phyloP scores from a whole-genome alignment of 2,329 filamentous ascomycete species.

The Cladophialophora exuberans region DNA sequence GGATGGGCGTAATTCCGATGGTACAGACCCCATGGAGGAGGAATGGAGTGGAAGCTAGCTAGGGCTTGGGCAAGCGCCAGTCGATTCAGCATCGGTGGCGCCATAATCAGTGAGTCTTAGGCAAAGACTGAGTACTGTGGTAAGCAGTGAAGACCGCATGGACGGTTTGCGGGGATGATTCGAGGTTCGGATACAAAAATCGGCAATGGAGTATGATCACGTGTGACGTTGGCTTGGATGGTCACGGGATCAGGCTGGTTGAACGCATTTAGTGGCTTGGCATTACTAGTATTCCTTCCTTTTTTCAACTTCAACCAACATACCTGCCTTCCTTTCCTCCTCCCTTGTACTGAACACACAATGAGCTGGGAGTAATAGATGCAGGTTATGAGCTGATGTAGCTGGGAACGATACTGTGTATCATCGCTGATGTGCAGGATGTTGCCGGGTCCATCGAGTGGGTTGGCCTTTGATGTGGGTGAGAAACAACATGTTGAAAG shows the following conservation, averaged over 20 bases:
- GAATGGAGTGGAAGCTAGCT: no score
- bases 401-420: not conserved
- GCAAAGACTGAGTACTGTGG: not conserved
- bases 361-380: not conserved
- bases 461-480: no score
- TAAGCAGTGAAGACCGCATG: no score
- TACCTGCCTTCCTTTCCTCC: not conserved
- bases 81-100: not conserved
- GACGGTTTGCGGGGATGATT: slow-evolving; percentile 1
- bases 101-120: not conserved
- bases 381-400: not conserved
- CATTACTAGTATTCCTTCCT: not conserved
- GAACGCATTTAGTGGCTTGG: slow-evolving; percentile 9
- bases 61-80: not conserved
- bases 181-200: not conserved
- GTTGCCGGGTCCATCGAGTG: not conserved
- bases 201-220: slow-evolving; percentile 2
- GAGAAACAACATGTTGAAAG: no score
- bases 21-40: no score
- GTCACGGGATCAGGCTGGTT: not conserved
- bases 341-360: not conserved
- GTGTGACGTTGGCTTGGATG: not conserved
- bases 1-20: slow-evolving; percentile 1
- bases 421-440: no score
- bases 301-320: slow-evolving; percentile 1